phyloP scores from a whole-genome alignment of 78 protist species.

The Blattamonas nauphoetae region DNA sequence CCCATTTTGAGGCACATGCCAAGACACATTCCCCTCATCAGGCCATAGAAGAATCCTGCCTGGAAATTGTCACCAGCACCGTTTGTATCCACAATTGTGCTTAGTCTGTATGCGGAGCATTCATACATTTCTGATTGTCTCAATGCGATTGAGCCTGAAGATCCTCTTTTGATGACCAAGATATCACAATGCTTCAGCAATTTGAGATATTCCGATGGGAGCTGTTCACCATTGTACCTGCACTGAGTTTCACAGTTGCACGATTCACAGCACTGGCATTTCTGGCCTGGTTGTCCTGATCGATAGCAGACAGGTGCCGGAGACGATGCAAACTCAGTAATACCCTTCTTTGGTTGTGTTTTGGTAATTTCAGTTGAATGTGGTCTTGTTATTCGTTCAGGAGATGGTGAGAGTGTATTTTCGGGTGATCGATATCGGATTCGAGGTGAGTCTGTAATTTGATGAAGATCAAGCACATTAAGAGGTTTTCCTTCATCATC shows the following conservation, averaged over 20 bases:
- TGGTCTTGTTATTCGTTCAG: background rate
- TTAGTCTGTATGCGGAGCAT: background rate
- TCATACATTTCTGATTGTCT: background rate
- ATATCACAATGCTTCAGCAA: background rate
- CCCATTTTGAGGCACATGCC: background rate
- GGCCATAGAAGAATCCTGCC: constrained; percentile 4
- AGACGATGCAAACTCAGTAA: background rate
- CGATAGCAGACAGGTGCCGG: background rate
- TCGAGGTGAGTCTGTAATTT: no score
- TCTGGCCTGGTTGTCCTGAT: no score
- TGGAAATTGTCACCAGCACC: constrained; percentile 14
- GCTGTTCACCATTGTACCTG: no score
- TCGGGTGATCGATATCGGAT: background rate
- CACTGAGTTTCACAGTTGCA: no score
- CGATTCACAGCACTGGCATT: no score
- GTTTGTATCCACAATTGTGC: background rate
- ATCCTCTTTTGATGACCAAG: background rate
- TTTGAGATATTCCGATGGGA: background rate
- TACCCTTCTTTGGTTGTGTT: background rate
- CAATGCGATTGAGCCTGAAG: background rate
- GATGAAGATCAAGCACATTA: no score
- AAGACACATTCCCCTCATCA: background rate
- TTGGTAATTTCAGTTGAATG: background rate
- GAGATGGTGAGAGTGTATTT: no score
- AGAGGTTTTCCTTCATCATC: no score